phyloP scores from a whole-genome alignment of 1,139 yeast genomes.

The Yamadazyma blattariae region DNA sequence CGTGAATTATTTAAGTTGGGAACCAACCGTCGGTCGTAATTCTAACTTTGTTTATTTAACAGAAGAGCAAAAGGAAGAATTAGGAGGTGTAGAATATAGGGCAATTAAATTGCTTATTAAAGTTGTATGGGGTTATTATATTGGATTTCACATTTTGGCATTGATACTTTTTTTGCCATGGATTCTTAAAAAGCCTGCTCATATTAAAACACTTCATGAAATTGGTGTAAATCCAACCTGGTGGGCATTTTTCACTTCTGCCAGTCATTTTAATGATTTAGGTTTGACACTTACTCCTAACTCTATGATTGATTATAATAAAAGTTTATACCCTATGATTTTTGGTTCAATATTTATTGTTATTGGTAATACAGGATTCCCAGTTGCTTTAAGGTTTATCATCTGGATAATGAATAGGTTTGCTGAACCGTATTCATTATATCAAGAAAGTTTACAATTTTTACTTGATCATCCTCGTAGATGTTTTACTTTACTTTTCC shows the following conservation, averaged over 20 bases:
- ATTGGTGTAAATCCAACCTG: constrained; percentile 72
- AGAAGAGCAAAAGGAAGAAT: constrained; percentile 83
- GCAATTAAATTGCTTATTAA: constrained; percentile 75
- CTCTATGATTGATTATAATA: constrained; percentile 67
- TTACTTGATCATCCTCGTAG: constrained; percentile 94
- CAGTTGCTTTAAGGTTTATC: constrained; percentile 70
- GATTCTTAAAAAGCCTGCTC: constrained; percentile 46
- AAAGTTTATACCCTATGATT: constrained; percentile 63
- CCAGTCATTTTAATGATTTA: constrained; percentile 77
- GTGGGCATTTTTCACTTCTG: constrained; percentile 90
- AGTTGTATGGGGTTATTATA: constrained; percentile 62
- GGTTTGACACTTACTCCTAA: constrained; percentile 80
- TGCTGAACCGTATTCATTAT: constrained; percentile 63
- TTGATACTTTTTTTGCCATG: constrained; percentile 63
- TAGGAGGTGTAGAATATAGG: constrained; percentile 96
- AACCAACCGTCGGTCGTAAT: constrained; percentile 92
- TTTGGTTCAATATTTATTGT: constrained; percentile 67
- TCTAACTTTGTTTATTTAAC: constrained; percentile 84
- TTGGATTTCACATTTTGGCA: constrained; percentile 71
- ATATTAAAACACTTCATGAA: constrained; percentile 38
- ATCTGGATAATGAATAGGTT: constrained; percentile 76
- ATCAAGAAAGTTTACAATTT: constrained; percentile 78
- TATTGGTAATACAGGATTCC: constrained; percentile 93
- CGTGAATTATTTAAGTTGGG: constrained; percentile 77
- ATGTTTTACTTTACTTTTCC: constrained; percentile 89